phyloP scores from a whole-genome alignment of 2,329 filamentous ascomycete species.

The Nannizziopsis arthrosporioides region DNA sequence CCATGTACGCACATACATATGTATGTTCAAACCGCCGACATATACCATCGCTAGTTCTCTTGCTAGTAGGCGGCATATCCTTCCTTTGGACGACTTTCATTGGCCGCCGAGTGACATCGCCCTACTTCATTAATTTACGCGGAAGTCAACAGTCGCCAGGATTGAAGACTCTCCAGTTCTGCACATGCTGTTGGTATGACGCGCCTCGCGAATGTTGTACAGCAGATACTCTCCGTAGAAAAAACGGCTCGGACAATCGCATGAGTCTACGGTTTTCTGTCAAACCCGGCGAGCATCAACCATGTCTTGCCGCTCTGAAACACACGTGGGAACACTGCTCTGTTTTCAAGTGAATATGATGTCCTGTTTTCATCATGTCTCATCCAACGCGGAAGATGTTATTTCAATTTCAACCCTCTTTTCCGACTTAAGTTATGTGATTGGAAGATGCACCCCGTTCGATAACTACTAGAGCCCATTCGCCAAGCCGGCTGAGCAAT shows the following conservation, averaged over 20 bases:
- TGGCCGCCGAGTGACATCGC: not conserved
- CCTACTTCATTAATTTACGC: not conserved
- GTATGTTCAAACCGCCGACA: too few species aligned
- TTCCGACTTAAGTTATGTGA: not conserved
- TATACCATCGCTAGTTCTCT: too few species aligned
- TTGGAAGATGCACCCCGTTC: not conserved
- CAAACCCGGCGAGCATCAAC: slow-evolving; percentile 3
- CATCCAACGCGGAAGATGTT: not conserved
- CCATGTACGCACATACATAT: too few species aligned
- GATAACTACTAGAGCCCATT: not conserved
- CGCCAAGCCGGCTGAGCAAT: slow-evolving; percentile 1
- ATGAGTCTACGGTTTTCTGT: slow-evolving; percentile 6
- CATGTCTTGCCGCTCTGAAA: slow-evolving; percentile 3
- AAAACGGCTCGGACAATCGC: slow-evolving; percentile 9
- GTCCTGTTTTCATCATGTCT: not conserved
- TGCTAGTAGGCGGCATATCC: too few species aligned
- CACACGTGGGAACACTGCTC: slow-evolving; percentile 8
- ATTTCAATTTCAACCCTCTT: not conserved
- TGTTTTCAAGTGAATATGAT: not conserved
- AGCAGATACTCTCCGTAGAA: not conserved
- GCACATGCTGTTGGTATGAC: not conserved
- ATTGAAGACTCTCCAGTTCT: not conserved
- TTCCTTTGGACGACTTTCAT: too few species aligned
- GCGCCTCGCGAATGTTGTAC: slow-evolving; percentile 9
- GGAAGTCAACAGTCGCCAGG: not conserved